A percentile compares a stretch with the other conserved stretches of the same genome.
phyloP scores from a whole-genome alignment of 768 basidiomycete genomes.

The Coprinopsis marcescibilis region DNA sequence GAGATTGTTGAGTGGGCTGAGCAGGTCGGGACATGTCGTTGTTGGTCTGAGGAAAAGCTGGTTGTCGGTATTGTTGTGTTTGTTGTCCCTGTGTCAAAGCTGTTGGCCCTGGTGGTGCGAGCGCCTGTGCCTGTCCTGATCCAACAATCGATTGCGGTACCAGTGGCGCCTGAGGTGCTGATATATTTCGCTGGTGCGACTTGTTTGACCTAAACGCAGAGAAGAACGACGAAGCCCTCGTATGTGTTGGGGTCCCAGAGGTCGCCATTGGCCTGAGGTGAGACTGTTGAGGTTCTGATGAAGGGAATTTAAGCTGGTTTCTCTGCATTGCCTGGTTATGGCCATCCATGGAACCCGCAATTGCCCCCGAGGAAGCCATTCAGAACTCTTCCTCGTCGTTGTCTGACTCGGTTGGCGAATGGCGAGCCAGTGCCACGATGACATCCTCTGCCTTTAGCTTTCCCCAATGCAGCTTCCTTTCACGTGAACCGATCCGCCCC shows the following conservation, averaged over 20 bases:
- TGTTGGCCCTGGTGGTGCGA: slow-evolving; percentile 12
- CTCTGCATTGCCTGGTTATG: slow-evolving; percentile 1
- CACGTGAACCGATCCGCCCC: no score
- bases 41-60: slow-evolving; percentile 7
- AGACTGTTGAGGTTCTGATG: slow-evolving; percentile 12
- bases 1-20: slow-evolving; percentile 12
- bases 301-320: slow-evolving; percentile 16
- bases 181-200: slow-evolving; percentile 7
- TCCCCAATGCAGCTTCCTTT: no score
- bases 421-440: no score
- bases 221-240: slow-evolving; percentile 62
- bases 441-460: no score
- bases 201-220: slow-evolving; percentile 42
- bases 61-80: slow-evolving; percentile 6
- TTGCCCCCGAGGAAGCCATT: background rate
- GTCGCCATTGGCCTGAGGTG: slow-evolving; percentile 17
- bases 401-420: no score
- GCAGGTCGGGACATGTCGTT: slow-evolving; percentile 6
- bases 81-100: slow-evolving; percentile 14
- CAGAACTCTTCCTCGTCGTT: background rate
- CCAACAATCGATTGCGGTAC: background rate
- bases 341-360: background rate
- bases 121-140: slow-evolving; percentile 6
- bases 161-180: slow-evolving; percentile 2
- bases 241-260: slow-evolving; percentile 28